A percentile compares a stretch with the other conserved stretches of the same genome.
Evolutionary conservation across 2,329 filamentous ascomycete species (phyloP).

Genomic region (Fusarium paranaense): DNA sequence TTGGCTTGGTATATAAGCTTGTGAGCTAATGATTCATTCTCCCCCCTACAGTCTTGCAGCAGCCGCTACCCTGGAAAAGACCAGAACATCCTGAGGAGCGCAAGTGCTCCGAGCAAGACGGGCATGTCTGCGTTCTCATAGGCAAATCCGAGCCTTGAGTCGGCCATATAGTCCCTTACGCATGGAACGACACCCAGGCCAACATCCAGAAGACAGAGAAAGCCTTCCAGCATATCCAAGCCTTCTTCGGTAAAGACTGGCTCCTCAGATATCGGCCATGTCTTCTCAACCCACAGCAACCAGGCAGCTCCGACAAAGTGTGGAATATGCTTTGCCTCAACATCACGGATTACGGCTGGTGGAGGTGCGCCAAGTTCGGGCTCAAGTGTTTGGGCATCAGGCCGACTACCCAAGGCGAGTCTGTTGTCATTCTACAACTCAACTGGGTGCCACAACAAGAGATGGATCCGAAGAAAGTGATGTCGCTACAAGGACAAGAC

Average conservation of each 20-base stretch:
- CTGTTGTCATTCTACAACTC: background rate
- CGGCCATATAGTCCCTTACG: background rate
- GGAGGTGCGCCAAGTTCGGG: background rate
- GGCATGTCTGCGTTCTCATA: background rate
- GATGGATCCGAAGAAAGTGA: background rate
- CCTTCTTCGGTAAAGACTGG: background rate
- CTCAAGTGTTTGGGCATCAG: background rate
- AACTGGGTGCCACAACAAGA: constrained; percentile 11
- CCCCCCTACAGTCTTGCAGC: background rate
- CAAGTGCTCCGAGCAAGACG: background rate
- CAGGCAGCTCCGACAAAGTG: background rate
- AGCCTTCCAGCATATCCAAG: rapidly evolving
- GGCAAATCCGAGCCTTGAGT: background rate
- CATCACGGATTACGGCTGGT: background rate
- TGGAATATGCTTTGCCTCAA: constrained; percentile 17
- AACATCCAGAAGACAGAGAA: background rate
- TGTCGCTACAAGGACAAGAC: background rate
- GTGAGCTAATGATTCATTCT: too few species aligned
- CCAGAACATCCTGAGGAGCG: background rate
- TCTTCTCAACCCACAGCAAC: background rate
- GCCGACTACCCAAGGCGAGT: background rate
- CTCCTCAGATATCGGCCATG: background rate
- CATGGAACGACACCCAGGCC: background rate
- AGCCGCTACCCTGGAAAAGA: background rate
- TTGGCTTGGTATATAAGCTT: background rate